Evolutionary conservation across 2,329 filamentous ascomycete genomes (phyloP).

Genomic region (Talaromyces albobiverticillius): DNA sequence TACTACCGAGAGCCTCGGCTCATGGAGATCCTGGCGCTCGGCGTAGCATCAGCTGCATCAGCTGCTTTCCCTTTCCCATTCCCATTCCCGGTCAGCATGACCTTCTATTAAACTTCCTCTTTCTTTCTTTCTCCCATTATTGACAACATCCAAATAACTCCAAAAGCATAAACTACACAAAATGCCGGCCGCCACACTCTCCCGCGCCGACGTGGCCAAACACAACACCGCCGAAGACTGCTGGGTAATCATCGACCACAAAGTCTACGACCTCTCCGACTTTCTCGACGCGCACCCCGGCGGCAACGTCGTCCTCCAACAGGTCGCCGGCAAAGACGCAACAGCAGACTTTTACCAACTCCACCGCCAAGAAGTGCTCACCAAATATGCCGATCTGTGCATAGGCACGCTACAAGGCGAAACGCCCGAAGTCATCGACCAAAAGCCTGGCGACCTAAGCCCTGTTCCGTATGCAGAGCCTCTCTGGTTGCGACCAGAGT

Average conservation of each 20-base stretch:
- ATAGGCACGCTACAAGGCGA: slow-evolving; percentile 75
- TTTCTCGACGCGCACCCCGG: slow-evolving; percentile 84
- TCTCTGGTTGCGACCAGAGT: slow-evolving; percentile 73
- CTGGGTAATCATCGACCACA: slow-evolving; percentile 83
- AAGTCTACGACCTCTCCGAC: slow-evolving; percentile 81
- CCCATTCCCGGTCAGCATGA: neutral
- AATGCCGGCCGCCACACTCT: too few relatives aligned
- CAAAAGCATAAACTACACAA: too few relatives aligned
- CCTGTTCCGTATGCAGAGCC: slow-evolving; percentile 81
- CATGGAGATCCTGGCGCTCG: neutral
- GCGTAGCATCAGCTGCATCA: neutral
- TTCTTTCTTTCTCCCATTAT: too few relatives aligned
- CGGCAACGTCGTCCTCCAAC: slow-evolving; percentile 72
- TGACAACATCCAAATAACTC: too few relatives aligned
- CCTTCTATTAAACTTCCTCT: too few relatives aligned
- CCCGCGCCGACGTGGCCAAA: slow-evolving; percentile 64
- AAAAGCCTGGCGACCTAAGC: slow-evolving; percentile 68
- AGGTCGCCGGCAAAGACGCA: slow-evolving; percentile 78
- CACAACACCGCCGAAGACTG: slow-evolving; percentile 73
- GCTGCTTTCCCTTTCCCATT: neutral
- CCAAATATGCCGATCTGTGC: slow-evolving; percentile 71
- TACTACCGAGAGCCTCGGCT: neutral
- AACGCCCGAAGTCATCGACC: slow-evolving; percentile 68
- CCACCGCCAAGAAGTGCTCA: slow-evolving; percentile 83
- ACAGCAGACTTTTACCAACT: slow-evolving; percentile 87